phyloP scores from a whole-genome alignment of 1,284 basidiomycete genomes.

The Volvariella volvacea region DNA sequence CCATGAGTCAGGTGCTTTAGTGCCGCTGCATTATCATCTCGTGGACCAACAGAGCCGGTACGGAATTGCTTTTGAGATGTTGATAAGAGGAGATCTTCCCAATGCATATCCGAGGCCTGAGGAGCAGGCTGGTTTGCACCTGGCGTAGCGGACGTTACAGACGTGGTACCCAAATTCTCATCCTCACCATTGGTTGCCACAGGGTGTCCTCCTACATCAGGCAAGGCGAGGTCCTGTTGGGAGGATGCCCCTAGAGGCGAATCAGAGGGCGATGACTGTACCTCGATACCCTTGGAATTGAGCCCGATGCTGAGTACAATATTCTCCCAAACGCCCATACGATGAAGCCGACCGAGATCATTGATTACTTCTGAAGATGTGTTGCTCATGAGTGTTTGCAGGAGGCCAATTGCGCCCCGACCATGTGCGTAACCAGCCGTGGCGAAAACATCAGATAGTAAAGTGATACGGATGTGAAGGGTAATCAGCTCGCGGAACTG shows the following conservation, averaged over 20 bases:
- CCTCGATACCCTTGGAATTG: constrained; percentile 44
- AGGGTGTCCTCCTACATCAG: constrained; percentile 25
- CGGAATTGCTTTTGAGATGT: too few relatives aligned
- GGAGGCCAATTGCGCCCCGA: constrained; percentile 67
- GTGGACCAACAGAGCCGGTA: constrained; percentile 22
- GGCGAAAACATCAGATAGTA: constrained; percentile 86
- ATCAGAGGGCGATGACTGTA: constrained; percentile 27
- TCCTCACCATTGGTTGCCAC: constrained; percentile 13
- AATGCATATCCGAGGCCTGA: constrained; percentile 18
- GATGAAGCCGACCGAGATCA: constrained; percentile 79
- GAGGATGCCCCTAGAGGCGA: constrained; percentile 41
- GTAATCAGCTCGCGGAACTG: constrained; percentile 75
- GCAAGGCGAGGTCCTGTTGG: constrained; percentile 30
- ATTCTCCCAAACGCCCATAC: constrained; percentile 84
- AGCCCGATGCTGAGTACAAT: constrained; percentile 66
- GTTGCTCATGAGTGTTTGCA: constrained; percentile 68
- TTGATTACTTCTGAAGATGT: constrained; percentile 62
- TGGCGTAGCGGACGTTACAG: constrained; percentile 16
- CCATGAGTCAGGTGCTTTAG: constrained; percentile 79
- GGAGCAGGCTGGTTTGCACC: constrained; percentile 17
- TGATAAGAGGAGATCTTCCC: too few relatives aligned
- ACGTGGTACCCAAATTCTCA: constrained; percentile 26
- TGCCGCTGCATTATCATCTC: constrained; percentile 67
- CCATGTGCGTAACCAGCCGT: constrained; percentile 84
- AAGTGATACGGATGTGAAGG: constrained; percentile 72